Base-by-base conservation (phyloP, 257 asterid species). In the Fraxinus anomala region DNA sequence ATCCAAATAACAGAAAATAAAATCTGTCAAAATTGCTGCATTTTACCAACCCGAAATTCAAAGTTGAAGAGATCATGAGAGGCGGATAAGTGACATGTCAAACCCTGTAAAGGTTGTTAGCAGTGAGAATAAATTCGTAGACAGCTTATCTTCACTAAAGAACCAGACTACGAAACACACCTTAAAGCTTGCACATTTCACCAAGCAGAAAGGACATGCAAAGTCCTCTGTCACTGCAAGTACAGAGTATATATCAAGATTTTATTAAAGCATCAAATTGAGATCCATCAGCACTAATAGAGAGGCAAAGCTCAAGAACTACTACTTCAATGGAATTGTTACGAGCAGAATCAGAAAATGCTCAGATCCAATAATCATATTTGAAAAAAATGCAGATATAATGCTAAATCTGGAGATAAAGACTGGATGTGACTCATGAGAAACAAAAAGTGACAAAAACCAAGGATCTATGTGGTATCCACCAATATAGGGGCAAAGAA, bases 131-230 rank as follows among this genome's bases (percentile, higher is more conserved):
- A 31, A 86, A 74, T 81, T 16, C 5, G 16, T 47, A 47, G 59
- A 47, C 21, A 47, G n/a, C 59, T 47, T 47, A 47, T 42, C 51
- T 42, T 12, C 51, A 42, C 17, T 42, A 47, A 47, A 47, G 59
- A 47, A 47, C n/a, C 59, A 47, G 59, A 47, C 59, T 47, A 14
- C 59, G 16, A 47, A 47, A 47, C 59, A 68, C 87, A 93, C 99
- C 99, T 96, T 92, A 80, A 86, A 93, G 90, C 96, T 92, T 76
- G 92, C 97, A 83, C 99, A 93, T 85, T 88, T 92, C 76, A 91
- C 96, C 94, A 96, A 92, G 88, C 99, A 96, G 88, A 96, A 92
- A 82, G 99, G 94, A 92, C 99, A 96, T 5, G 99, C 69, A 81
- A 96, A 96, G 87, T 96, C 98, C 84, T 96, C 99, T 14, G 98